Base-by-base conservation (phyloP, 169 alveolate genomes). In the Plasmodium billcollinsi region DNA sequence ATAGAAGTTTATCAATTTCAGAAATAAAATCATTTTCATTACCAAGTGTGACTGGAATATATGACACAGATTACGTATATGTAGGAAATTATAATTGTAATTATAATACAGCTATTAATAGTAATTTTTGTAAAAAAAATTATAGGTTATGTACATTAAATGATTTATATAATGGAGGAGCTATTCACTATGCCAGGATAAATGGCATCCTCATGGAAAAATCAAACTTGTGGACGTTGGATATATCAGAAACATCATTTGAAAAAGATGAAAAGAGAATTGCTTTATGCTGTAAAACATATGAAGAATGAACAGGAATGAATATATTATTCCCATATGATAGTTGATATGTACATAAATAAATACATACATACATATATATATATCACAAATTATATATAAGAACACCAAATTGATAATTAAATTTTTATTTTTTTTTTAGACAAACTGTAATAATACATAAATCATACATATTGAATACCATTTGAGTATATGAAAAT, bases 131-230 rank as follows among this genome's bases (percentile, higher is more conserved):
- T 76, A 91, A 93, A 14, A 24, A 78, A 15, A 94, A 94, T 14
- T 94, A 73, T 67, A 33, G 62, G 0, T 83, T 94, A 6, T 94
- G 96, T 69, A 67, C 96, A 18, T 93, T 89, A 70, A 91, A 88
- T 74, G 94, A 94, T 56, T 70, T 94, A 47, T 94, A 94, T 74
- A 74, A 88, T 61, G 88, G 92, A 15, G 96, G 92, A 2, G 96
- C 92, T 11, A 94, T 94, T 20, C 96, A 94, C 52, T 90, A 88
- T 59, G 96, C 96, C 12, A 18, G 96, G 39, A 83, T 86, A 20
- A 94, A 94, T 89, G 96, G 96, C 33, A 92, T 94, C 91, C 63
- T 94, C 20, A 73, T 90, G 45, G 85, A 86, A 50, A 88, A 88
- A 69, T 76, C 93, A 74, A 93, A 88, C 45, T 76, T 94, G 4